These are phyloP conservation scores for Fraxinus albicans DNA, from an alignment of 305 asterid genomes.

Conservation along the genomic window DNA sequence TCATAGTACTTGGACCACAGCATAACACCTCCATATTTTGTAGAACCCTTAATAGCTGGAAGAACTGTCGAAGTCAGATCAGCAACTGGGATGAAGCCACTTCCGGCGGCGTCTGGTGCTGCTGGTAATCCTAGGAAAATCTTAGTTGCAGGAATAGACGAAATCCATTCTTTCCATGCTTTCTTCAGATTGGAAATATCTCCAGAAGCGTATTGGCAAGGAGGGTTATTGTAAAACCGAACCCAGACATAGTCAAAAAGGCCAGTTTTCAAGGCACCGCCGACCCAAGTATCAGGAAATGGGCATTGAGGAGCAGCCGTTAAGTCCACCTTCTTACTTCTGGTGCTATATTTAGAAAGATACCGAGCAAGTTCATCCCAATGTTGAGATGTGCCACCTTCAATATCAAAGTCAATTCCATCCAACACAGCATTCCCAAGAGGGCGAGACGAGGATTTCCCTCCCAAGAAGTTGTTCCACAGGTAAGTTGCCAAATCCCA, in stretches of 20 bases:
- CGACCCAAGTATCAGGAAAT: conserved; percentile 10
- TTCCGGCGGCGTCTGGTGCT: background rate
- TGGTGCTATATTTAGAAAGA: conserved; percentile 4
- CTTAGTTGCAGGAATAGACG: background rate
- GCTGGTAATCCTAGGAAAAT: conserved; percentile 13
- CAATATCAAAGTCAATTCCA: conserved; percentile 14
- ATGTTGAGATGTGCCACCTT: conserved; percentile 1
- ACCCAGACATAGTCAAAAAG: conserved; percentile 13
- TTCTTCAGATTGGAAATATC: background rate
- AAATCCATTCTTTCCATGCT: conserved; percentile 12
- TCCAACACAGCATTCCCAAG: conserved; percentile 1
- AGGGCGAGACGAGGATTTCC: conserved; percentile 5
- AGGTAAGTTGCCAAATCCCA: background rate
- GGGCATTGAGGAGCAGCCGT: conserved; percentile 12
- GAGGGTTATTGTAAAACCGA: conserved; percentile 10
- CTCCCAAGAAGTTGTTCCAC: conserved; percentile 7
- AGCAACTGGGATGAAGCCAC: too few species aligned
- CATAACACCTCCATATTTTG: too few species aligned
- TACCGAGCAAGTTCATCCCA: conserved; percentile 4
- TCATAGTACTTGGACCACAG: too few species aligned
- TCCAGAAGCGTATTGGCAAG: conserved; percentile 9
- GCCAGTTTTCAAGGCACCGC: background rate
- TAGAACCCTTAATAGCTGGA: too few species aligned
- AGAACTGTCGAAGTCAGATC: too few species aligned
- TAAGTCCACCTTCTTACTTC: conserved; percentile 6